Percentiles rank a stretch among this genome's conserved stretches.
Evolutionary conservation across 345 rosid species (phyloP).

Genomic region (Brassica rapa): DNA sequence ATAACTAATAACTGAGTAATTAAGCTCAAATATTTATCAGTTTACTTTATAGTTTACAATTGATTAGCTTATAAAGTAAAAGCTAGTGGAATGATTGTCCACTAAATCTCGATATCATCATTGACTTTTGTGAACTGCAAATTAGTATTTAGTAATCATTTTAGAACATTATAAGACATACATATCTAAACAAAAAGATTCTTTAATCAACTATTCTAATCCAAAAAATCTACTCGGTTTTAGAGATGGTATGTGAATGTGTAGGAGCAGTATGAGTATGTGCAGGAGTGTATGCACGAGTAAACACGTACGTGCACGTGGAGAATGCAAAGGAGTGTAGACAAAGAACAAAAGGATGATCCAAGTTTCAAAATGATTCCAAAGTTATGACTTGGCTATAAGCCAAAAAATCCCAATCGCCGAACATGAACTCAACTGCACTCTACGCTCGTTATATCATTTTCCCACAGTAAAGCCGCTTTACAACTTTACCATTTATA

Average conservation of each 20-base stretch:
- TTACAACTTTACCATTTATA: conserved; percentile 26
- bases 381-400: conserved; percentile 30
- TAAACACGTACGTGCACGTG: conserved; percentile 32
- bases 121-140: conserved; percentile 6
- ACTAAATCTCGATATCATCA: conserved; percentile 33
- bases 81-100: conserved; percentile 39
- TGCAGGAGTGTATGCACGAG: not conserved
- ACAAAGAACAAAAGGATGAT: conserved; percentile 29
- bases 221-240: not conserved
- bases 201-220: conserved; percentile 6
- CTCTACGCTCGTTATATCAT: conserved; percentile 30
- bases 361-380: conserved; percentile 33
- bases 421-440: conserved; percentile 31
- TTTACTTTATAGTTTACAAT: not conserved
- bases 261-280: not conserved
- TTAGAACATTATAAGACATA: conserved; percentile 3
- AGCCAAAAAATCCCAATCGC: conserved; percentile 31
- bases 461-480: conserved; percentile 37
- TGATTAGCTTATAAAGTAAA: not conserved
- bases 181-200: conserved; percentile 13
- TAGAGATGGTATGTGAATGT: not conserved
- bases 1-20: not conserved
- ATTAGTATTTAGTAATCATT: not conserved
- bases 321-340: conserved; percentile 22
- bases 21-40: not conserved